phyloP scores from a whole-genome alignment of 2,329 filamentous ascomycete species.

The Huntiella abstrusa region DNA sequence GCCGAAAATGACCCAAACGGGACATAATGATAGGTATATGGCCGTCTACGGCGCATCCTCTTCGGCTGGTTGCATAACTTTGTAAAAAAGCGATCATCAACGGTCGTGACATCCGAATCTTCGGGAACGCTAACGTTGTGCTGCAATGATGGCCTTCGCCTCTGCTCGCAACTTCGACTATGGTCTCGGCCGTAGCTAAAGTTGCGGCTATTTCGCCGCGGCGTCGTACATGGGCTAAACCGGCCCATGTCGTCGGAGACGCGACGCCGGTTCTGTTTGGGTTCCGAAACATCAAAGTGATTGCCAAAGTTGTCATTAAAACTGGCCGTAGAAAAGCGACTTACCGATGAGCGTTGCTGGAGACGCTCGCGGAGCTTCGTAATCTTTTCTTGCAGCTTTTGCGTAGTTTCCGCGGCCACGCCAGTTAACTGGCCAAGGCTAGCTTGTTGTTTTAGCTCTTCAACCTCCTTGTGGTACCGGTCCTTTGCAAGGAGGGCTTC shows the following conservation, averaged over 20 bases:
- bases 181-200: too few relatives aligned
- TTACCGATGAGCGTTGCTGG: constrained; percentile 40
- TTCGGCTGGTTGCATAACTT: constrained; percentile 1
- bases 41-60: constrained; percentile 2
- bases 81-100: constrained; percentile 3
- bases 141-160: too few relatives aligned
- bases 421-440: constrained; percentile 18
- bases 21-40: background rate
- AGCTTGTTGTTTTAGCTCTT: constrained; percentile 22
- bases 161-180: too few relatives aligned
- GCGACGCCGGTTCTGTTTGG: too few relatives aligned
- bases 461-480: constrained; percentile 34
- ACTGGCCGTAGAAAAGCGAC: constrained; percentile 14
- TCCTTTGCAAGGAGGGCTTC: constrained; percentile 42
- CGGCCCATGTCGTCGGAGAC: too few relatives aligned
- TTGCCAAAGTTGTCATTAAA: background rate
- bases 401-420: constrained; percentile 19
- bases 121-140: background rate
- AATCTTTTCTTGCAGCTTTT: constrained; percentile 32
- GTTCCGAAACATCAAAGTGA: background rate
- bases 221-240: too few relatives aligned
- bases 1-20: too few relatives aligned
- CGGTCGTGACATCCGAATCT: background rate
- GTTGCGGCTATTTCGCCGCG: too few relatives aligned
- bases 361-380: constrained; percentile 37